Conservation (phyloP, 371 early-diverging fungal genomes). For the Mucor indicus region DNA sequence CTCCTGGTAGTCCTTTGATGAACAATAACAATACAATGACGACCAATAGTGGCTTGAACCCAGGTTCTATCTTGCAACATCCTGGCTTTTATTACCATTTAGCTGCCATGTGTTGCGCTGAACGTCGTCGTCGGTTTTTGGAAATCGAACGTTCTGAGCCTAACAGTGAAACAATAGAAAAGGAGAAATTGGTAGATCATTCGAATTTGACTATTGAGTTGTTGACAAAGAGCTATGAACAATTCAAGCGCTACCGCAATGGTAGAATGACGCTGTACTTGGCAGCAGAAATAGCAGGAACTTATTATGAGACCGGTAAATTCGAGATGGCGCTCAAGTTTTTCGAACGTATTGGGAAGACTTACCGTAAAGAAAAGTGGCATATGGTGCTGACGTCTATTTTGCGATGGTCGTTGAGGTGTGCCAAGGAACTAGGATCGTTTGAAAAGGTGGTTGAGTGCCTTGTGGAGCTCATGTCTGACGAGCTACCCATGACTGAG, state of each 20-base stretch:
- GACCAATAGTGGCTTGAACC: constrained; percentile 52
- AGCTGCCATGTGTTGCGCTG: constrained; percentile 77
- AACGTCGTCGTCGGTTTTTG: constrained; percentile 60
- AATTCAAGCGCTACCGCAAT: constrained; percentile 72
- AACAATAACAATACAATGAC: constrained; percentile 3
- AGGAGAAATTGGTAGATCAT: constrained; percentile 64
- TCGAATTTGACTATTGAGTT: constrained; percentile 71
- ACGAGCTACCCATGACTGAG: constrained; percentile 40
- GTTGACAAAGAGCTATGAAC: constrained; percentile 85
- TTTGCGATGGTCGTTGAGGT: constrained; percentile 62
- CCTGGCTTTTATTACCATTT: constrained; percentile 82
- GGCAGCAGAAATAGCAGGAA: constrained; percentile 84
- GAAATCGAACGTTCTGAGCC: constrained; percentile 35
- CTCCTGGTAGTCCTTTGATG: constrained; percentile 23
- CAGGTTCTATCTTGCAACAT: constrained; percentile 73
- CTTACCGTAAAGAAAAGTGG: constrained; percentile 88
- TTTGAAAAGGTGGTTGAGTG: constrained; percentile 67
- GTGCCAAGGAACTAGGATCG: constrained; percentile 67
- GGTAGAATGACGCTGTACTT: constrained; percentile 81
- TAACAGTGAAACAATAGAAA: constrained; percentile 3
- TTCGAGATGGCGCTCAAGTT: constrained; percentile 86
- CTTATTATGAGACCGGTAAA: constrained; percentile 74
- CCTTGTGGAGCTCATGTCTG: constrained; percentile 68
- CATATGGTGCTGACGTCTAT: constrained; percentile 66
- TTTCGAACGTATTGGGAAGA: constrained; percentile 85